Evolutionary conservation across 2,329 filamentous ascomycete species (phyloP), one percentile per base, ranked within the genome.

Genomic region (Metarhizium rileyi): DNA sequence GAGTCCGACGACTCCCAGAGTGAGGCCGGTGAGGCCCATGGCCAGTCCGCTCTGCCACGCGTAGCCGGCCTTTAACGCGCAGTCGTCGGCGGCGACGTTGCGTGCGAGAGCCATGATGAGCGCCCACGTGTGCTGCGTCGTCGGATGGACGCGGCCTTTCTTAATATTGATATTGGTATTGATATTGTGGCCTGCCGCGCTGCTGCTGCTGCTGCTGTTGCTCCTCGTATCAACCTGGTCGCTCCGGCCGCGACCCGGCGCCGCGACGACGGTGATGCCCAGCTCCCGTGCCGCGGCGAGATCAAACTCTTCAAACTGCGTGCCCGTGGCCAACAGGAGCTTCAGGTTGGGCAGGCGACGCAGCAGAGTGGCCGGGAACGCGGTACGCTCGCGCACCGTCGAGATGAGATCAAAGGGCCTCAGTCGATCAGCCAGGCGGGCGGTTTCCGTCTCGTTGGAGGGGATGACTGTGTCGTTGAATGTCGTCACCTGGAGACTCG

Each of bases 251-350:
- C 27, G 27, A 12, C 27, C 27, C 12, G 27, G 27, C 27, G 27
- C 27, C 27, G 27, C 27, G 0, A 72, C 71, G 3, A 82, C 76
- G 9, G 66, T 58, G 51, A 81, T 74, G 0, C 69, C 70, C 7
- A 67, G 67, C 27, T 73, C 66, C 18, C 72, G 68, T 26, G 75
- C 76, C 2, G 74, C 69, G 2, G 64, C 61, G 5, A 81, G 63
- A 57, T 85, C 81, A 50, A 86, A 78, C 2, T 72, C 71, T 48
- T 75, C 71, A 53, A 85, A 84, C 35, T 79, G 74, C 1, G 66
- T 73, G 3, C 79, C 80, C 0, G 81, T 83, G 2, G 79, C 82
- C 12, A 86, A 69, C 8, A 86, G 69, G 0, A 84, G 64, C 58
- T 77, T 80, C 2, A 86, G 68, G 44, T 85, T 84, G 0, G 82